A percentile compares a stretch with the other conserved stretches of the same genome.
Evolutionary conservation across 2,329 filamentous ascomycete genomes (phyloP).

Genomic region (Paracoccidioides lutzii): DNA sequence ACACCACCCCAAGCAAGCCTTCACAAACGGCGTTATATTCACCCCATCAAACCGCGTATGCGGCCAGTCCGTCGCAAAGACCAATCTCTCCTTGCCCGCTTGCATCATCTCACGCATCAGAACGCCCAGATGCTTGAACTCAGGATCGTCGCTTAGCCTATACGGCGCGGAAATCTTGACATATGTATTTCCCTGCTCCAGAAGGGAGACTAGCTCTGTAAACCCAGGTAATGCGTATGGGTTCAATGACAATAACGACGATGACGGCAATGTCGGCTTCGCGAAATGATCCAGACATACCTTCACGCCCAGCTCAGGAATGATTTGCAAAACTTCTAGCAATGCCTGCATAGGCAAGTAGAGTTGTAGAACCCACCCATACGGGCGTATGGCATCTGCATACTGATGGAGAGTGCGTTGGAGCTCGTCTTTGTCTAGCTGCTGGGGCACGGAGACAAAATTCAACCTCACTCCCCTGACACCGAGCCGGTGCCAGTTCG

Average conservation of each 20-base stretch:
- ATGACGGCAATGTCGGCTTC: conserved; percentile 29
- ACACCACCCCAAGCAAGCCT: conserved; percentile 43
- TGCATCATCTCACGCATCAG: conserved; percentile 39
- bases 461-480: conserved; percentile 50
- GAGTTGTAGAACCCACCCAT: conserved; percentile 47
- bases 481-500: conserved; percentile 44
- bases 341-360: conserved; percentile 44
- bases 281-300: conserved; percentile 51
- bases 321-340: conserved; percentile 36
- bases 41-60: conserved; percentile 49
- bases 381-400: conserved; percentile 37
- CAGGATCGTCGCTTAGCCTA: conserved; percentile 36
- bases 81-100: conserved; percentile 33
- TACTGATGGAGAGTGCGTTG: conserved; percentile 33
- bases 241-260: conserved; percentile 16
- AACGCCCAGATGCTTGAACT: conserved; percentile 35
- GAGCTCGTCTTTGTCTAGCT: conserved; percentile 31
- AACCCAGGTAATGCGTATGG: conserved; percentile 41
- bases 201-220: conserved; percentile 34
- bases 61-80: conserved; percentile 53
- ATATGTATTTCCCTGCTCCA: conserved; percentile 38
- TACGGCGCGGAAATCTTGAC: conserved; percentile 50
- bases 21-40: conserved; percentile 43
- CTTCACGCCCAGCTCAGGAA: conserved; percentile 38
- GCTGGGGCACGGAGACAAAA: conserved; percentile 40